Evolutionary conservation across 2,329 filamentous ascomycete genomes (phyloP).

Genomic region (Arthroderma uncinatum): DNA sequence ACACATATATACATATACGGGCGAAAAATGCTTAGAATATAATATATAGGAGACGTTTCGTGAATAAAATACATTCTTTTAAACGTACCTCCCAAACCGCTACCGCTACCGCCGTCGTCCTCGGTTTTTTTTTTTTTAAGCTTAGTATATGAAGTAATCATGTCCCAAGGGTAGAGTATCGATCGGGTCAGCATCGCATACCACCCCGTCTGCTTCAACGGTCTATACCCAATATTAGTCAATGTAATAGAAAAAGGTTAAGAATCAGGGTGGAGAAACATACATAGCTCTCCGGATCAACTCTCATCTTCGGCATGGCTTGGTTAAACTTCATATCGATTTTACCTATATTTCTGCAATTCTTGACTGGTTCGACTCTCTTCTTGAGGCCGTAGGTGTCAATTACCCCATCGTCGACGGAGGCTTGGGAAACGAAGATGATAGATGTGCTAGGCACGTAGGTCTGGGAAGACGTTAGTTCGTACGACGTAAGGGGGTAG

Average conservation of each 20-base stretch:
- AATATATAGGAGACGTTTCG: no score
- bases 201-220: constrained; percentile 71
- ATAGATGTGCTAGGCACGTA: constrained; percentile 61
- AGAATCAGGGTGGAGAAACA: constrained; percentile 17
- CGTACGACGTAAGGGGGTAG: neutral
- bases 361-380: constrained; percentile 66
- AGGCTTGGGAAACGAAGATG: constrained; percentile 69
- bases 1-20: no score
- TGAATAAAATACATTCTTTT: neutral
- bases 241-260: neutral
- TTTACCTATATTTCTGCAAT: constrained; percentile 66
- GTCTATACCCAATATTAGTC: constrained; percentile 28
- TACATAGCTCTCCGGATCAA: constrained; percentile 80
- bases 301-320: constrained; percentile 70
- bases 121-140: neutral
- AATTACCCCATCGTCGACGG: constrained; percentile 55
- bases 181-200: constrained; percentile 63
- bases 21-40: no score
- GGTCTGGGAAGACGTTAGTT: neutral
- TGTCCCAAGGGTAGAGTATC: constrained; percentile 63
- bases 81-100: neutral
- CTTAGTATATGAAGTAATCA: constrained; percentile 62
- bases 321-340: constrained; percentile 86
- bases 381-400: constrained; percentile 65
- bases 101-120: neutral